Evolutionary conservation across 2,329 filamentous ascomycete genomes (phyloP).

Genomic region (Tolypocladium capitatum): DNA sequence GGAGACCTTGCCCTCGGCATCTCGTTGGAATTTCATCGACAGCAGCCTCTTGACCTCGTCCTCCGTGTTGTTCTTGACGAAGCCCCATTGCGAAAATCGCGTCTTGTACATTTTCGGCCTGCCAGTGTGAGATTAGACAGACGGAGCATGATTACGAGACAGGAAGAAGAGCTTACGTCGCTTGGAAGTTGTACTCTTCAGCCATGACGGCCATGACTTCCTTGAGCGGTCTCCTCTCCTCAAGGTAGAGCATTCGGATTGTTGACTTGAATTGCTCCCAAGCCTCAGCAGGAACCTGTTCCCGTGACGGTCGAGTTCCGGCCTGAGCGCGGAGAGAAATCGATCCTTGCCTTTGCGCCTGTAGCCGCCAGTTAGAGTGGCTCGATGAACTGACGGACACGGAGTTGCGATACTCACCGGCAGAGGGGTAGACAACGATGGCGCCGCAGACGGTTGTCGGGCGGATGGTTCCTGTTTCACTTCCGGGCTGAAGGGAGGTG

Average conservation of each 20-base stretch:
- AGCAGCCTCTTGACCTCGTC: conserved; percentile 37
- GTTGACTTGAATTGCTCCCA: conserved; percentile 35
- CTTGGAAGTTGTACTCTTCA: conserved; percentile 32
- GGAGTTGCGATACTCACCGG: conserved; percentile 11
- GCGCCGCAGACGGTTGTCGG: conserved; percentile 12
- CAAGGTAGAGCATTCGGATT: conserved; percentile 32
- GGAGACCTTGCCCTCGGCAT: conserved; percentile 38
- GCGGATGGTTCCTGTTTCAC: conserved; percentile 19
- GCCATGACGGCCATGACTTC: conserved; percentile 39
- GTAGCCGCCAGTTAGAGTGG: background rate
- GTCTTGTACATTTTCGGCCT: conserved; percentile 44
- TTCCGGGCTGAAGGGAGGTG: conserved; percentile 11
- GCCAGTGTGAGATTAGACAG: conserved; percentile 6
- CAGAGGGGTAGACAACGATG: conserved; percentile 11
- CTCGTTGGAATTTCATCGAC: conserved; percentile 38
- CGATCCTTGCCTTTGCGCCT: conserved; percentile 16
- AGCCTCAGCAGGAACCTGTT: conserved; percentile 30
- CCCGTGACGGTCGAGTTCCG: conserved; percentile 24
- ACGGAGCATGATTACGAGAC: background rate
- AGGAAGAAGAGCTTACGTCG: conserved; percentile 26
- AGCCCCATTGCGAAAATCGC: conserved; percentile 41
- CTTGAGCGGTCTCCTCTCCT: conserved; percentile 36
- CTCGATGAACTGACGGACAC: background rate
- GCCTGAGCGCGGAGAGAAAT: conserved; percentile 16
- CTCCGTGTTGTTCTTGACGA: conserved; percentile 41